These are phyloP conservation scores for Yarrowia galli DNA, from an alignment of 1,139 yeast species.

Conservation along the genomic window DNA sequence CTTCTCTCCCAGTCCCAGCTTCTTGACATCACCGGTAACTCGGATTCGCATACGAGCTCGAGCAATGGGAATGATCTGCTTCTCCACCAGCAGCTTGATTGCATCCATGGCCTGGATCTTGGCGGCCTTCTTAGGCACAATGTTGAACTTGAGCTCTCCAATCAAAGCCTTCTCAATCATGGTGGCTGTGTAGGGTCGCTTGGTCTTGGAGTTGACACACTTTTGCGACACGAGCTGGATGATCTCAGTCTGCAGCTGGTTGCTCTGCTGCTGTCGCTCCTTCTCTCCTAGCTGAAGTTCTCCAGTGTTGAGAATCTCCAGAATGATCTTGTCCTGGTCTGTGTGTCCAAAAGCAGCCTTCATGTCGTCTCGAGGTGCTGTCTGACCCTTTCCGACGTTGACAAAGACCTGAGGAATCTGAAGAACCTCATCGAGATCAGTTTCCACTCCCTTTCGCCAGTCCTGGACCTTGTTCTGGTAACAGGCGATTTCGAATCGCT, in stretches of 20 bases:
- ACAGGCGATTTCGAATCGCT: slow-evolving; percentile 93
- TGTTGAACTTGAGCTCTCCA: slow-evolving; percentile 78
- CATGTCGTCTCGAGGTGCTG: slow-evolving; percentile 88
- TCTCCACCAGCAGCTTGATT: slow-evolving; percentile 73
- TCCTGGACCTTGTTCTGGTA: slow-evolving; percentile 97
- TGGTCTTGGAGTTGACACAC: slow-evolving; percentile 88
- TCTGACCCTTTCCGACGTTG: slow-evolving; percentile 94
- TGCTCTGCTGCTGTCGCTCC: slow-evolving; percentile 79
- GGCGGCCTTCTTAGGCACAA: slow-evolving; percentile 78
- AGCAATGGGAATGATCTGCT: slow-evolving; percentile 89
- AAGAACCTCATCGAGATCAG: slow-evolving; percentile 91
- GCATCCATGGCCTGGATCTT: slow-evolving; percentile 93
- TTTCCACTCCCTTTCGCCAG: slow-evolving; percentile 88
- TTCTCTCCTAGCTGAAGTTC: slow-evolving; percentile 94
- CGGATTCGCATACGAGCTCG: slow-evolving; percentile 93
- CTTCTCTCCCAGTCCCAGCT: slow-evolving; percentile 54
- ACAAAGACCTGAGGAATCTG: slow-evolving; percentile 95
- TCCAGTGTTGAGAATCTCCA: slow-evolving; percentile 84
- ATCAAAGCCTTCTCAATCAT: slow-evolving; percentile 86
- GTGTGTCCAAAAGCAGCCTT: slow-evolving; percentile 76
- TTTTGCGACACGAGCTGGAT: slow-evolving; percentile 84
- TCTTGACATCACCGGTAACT: slow-evolving; percentile 55
- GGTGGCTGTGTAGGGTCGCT: slow-evolving; percentile 91
- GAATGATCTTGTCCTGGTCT: slow-evolving; percentile 73
- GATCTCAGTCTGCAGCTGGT: slow-evolving; percentile 82